phyloP scores from a whole-genome alignment of 352 stramenopile species.

The Phytophthora sansomeana region DNA sequence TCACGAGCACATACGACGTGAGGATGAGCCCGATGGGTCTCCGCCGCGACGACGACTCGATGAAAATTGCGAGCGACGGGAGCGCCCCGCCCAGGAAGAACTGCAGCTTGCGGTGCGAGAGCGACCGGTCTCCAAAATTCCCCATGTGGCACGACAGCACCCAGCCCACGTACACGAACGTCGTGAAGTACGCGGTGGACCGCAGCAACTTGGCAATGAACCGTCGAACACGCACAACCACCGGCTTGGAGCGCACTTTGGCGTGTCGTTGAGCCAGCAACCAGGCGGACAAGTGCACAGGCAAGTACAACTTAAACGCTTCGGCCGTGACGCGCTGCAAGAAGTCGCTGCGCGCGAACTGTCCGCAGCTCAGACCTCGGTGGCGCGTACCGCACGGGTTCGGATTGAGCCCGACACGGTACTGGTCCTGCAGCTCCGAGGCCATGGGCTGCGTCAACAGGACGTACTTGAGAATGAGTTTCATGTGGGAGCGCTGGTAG shows the following conservation, averaged over 20 bases:
- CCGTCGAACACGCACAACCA: constrained; percentile 33
- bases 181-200: constrained; percentile 61
- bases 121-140: constrained; percentile 48
- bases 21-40: constrained; percentile 69
- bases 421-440: constrained; percentile 47
- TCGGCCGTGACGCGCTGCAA: constrained; percentile 44
- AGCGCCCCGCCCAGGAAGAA: constrained; percentile 59
- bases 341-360: constrained; percentile 55
- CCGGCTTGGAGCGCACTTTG: constrained; percentile 47
- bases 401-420: constrained; percentile 53
- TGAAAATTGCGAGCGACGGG: constrained; percentile 56
- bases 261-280: constrained; percentile 51
- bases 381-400: constrained; percentile 59
- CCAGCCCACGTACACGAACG: constrained; percentile 65
- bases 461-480: constrained; percentile 70
- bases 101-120: constrained; percentile 61
- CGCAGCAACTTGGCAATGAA: constrained; percentile 51
- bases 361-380: constrained; percentile 41
- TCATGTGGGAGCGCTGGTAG: constrained; percentile 63
- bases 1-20: constrained; percentile 66
- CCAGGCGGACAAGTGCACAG: constrained; percentile 66
- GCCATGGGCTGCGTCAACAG: constrained; percentile 46
- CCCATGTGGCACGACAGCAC: constrained; percentile 50
- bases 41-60: constrained; percentile 55
- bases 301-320: constrained; percentile 60